These are phyloP conservation scores for Panicum virgatum DNA, from an alignment of 202 grass and related monocot genomes.

Conservation along the genomic window DNA sequence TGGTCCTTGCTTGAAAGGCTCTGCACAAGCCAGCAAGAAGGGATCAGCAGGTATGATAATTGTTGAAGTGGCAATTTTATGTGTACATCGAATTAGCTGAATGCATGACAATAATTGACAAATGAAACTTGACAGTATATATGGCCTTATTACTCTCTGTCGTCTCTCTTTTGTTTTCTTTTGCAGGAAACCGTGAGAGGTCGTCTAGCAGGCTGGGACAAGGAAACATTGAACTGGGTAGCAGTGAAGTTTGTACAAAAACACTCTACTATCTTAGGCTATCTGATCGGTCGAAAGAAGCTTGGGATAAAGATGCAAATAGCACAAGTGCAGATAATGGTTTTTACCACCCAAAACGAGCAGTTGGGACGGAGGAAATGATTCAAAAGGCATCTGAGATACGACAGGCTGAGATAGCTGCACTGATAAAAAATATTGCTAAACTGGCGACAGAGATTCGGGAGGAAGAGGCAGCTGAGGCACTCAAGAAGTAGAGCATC, in stretches of 20 bases:
- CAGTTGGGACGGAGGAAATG: conserved; percentile 22
- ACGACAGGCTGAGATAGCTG: not conserved
- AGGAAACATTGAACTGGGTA: not conserved
- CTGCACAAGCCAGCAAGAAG: not conserved
- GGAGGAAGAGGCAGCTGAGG: not conserved
- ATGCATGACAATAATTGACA: too few relatives aligned
- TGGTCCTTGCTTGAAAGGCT: not conserved
- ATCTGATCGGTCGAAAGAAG: not conserved
- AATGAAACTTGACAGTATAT: not conserved
- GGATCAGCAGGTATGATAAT: not conserved
- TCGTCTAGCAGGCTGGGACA: not conserved
- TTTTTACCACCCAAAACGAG: not conserved
- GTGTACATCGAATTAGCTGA: not conserved
- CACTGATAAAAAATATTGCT: not conserved
- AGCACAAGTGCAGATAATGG: not conserved
- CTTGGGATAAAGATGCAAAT: not conserved
- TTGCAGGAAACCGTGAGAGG: not conserved
- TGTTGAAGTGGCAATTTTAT: not conserved
- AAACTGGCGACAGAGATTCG: conserved; percentile 12
- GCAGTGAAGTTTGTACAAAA: not conserved
- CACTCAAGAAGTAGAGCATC: not conserved
- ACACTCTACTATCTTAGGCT: not conserved
- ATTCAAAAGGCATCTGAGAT: not conserved
- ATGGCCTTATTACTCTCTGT: not conserved
- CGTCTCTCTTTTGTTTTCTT: not conserved